A percentile compares a stretch with the other conserved stretches of the same genome.
Conservation (phyloP, 768 basidiomycete genomes). For the Chalciporus piperatus region DNA sequence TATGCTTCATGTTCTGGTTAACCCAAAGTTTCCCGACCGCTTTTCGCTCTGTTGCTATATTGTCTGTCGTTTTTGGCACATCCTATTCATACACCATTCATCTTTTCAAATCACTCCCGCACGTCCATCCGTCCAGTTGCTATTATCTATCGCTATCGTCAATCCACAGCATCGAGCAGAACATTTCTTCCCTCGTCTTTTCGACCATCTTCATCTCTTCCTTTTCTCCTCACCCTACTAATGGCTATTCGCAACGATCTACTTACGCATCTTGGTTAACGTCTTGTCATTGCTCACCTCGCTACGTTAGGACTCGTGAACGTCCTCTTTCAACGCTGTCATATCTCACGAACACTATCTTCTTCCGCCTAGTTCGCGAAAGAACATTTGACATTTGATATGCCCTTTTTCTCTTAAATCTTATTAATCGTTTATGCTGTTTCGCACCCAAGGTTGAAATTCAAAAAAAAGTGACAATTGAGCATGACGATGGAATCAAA, state of each 20-base stretch:
- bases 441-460: background rate
- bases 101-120: constrained; percentile 6
- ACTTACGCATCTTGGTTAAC: constrained; percentile 13
- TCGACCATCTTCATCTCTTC: background rate
- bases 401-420: constrained; percentile 8
- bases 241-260: constrained; percentile 15
- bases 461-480: background rate
- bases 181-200: background rate
- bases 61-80: constrained; percentile 9
- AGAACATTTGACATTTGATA: constrained; percentile 2
- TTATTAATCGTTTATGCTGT: constrained; percentile 18
- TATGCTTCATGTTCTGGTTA: constrained; percentile 15
- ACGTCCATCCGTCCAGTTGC: constrained; percentile 31
- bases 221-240: constrained; percentile 2
- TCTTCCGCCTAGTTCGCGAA: constrained; percentile 7
- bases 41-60: constrained; percentile 28
- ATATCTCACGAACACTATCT: constrained; percentile 7
- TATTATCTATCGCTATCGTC: constrained; percentile 36
- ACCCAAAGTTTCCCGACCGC: constrained; percentile 4
- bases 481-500: background rate
- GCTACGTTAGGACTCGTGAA: constrained; percentile 21
- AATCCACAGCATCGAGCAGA: constrained; percentile 18
- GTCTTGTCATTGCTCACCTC: constrained; percentile 6
- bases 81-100: constrained; percentile 14
- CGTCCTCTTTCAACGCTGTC: constrained; percentile 9